These are phyloP conservation scores for Chalara sp. DNA, from an alignment of 2,329 filamentous ascomycete genomes.

Conservation along the genomic window DNA sequence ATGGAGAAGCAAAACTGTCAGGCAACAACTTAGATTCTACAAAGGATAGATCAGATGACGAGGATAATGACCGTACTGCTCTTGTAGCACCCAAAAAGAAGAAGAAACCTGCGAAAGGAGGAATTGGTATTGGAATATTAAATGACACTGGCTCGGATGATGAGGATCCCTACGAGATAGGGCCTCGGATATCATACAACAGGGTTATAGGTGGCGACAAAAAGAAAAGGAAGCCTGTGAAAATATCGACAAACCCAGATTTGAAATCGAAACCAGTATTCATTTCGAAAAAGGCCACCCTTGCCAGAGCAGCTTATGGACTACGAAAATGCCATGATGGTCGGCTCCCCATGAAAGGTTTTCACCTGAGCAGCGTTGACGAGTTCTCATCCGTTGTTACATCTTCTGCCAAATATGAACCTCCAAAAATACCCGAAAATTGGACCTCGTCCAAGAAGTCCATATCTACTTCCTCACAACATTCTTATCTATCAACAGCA, in stretches of 20 bases:
- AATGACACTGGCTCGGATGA: conserved; percentile 95
- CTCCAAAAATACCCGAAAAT: conserved; percentile 60
- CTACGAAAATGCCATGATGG: conserved; percentile 77
- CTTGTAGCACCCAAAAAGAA: conserved; percentile 37
- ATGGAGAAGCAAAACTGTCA: conserved; percentile 48
- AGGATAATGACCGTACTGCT: conserved; percentile 31
- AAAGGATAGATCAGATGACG: conserved; percentile 36
- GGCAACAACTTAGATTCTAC: conserved; percentile 22
- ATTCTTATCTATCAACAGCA: conserved; percentile 57
- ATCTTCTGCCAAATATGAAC: conserved; percentile 44
- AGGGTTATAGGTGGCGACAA: conserved; percentile 75
- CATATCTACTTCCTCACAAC: conserved; percentile 26
- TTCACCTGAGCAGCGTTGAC: conserved; percentile 57
- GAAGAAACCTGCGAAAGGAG: conserved; percentile 46
- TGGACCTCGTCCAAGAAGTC: conserved; percentile 62
- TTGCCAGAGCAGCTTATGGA: conserved; percentile 34
- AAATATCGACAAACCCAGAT: conserved; percentile 54
- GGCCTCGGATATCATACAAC: conserved; percentile 84
- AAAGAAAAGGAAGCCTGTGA: conserved; percentile 62
- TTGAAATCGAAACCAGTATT: conserved; percentile 66
- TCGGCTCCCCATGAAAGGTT: conserved; percentile 71
- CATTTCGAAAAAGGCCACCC: conserved; percentile 56
- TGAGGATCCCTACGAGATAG: conserved; percentile 88
- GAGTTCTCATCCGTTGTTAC: conserved; percentile 39
- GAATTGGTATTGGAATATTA: conserved; percentile 80